Base-by-base conservation (phyloP, 352 stramenopile genomes). In the Pythium volutum region DNA sequence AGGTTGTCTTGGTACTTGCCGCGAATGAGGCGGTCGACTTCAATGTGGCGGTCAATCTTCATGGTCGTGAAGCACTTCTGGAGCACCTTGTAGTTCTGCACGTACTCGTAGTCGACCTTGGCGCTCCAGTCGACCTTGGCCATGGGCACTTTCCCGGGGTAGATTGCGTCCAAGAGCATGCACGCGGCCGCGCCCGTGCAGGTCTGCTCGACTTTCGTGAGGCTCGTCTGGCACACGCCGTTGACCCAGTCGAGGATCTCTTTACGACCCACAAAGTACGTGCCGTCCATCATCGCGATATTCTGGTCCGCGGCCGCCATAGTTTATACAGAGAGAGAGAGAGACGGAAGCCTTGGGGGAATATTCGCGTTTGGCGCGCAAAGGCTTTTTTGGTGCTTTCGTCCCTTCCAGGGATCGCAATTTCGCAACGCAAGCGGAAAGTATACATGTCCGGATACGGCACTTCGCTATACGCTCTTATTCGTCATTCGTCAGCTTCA, bases 1-100 rank as follows among this genome's bases (percentile, higher is more conserved):
- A 99, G 85, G 76, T 99, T 99, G 74, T 99, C 97, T 74, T 99
- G 97, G 84, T 99, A 99, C 73, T 99, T 99, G 46, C 92, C 98
- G 22, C 97, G 86, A 66, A 99, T 98, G 29, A 99, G 84, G 36
- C 97, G 96, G 57, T 99, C 92, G 25, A 99, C 97, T 71, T 99
- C 96, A 26, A 99, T 95, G 76, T 98, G 81, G 56, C 90, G 81
- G 65, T 98, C 91, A 61, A 99, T 97, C 57, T 97, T 93, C 43
- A 98, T 76, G 42, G 93, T 97, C 59, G 89, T 91, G 69, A 99
- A 99, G 54, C 91, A 96, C 49, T 91, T 94, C 75, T 99, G 97
- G 38, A 99, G 73, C 26, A 99, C 80, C 77, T 99, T 99, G 84
- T 99, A 99, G 83, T 99, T 99, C 52, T 97, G 75, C 47, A 99